Percentiles rank a stretch among this genome's conserved stretches.
Evolutionary conservation across 148 eudicot genomes (phyloP).

Genomic region (Dianthus caryophyllus): DNA sequence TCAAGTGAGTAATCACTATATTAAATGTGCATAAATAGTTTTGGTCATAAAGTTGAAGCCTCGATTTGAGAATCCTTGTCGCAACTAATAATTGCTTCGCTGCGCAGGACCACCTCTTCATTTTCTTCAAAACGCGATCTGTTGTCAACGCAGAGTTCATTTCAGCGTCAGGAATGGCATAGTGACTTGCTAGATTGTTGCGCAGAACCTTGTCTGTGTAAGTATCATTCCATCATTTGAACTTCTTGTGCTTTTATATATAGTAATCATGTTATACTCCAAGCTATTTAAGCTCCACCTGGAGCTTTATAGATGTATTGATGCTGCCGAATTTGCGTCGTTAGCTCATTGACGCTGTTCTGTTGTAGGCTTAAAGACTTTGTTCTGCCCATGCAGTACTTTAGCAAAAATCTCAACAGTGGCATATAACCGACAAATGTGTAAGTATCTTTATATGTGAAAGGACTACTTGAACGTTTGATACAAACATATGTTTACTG

Average conservation of each 20-base stretch:
- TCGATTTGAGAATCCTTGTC: neutral
- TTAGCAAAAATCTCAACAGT: conserved; percentile 75
- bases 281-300: neutral
- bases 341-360: neutral
- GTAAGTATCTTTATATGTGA: conserved; percentile 47
- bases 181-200: conserved; percentile 92
- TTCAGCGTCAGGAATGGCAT: conserved; percentile 69
- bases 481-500: neutral
- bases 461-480: neutral
- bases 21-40: neutral
- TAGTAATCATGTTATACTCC: neutral
- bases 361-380: conserved; percentile 77
- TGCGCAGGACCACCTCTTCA: conserved; percentile 69
- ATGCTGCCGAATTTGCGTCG: neutral
- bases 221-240: conserved; percentile 23
- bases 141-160: conserved; percentile 45
- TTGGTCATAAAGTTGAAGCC: neutral
- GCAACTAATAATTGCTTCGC: neutral
- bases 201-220: conserved; percentile 88
- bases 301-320: neutral
- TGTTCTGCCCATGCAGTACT: conserved; percentile 81
- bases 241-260: neutral
- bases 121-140: conserved; percentile 61
- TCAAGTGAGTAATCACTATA: conserved; percentile 42
- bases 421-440: conserved; percentile 56